These are phyloP conservation scores for Pythium periplocum DNA, from an alignment of 352 stramenopile species.

Conservation along the genomic window DNA sequence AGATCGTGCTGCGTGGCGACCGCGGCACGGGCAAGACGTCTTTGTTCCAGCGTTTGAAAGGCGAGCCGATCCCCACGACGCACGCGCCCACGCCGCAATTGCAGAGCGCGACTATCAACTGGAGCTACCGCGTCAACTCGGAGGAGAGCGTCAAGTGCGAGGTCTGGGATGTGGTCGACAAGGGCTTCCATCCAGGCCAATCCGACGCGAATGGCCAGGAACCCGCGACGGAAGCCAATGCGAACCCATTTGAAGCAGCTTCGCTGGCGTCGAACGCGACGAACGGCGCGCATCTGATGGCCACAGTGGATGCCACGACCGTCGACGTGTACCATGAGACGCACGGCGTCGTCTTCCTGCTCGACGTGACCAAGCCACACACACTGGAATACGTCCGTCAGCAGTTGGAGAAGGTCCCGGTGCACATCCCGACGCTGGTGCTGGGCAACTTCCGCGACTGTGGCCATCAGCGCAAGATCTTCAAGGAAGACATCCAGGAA, in stretches of 20 bases:
- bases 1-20: constrained; percentile 81
- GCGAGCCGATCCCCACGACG: constrained; percentile 55
- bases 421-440: constrained; percentile 76
- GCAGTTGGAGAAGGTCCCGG: constrained; percentile 62
- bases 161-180: constrained; percentile 89
- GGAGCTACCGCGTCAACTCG: constrained; percentile 51
- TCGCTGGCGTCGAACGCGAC: not conserved
- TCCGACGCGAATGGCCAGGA: constrained; percentile 6
- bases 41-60: constrained; percentile 81
- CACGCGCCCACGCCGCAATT: constrained; percentile 83
- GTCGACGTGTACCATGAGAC: constrained; percentile 89
- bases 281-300: constrained; percentile 40
- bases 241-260: constrained; percentile 23
- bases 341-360: constrained; percentile 84
- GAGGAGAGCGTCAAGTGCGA: constrained; percentile 89
- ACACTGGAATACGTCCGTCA: constrained; percentile 81
- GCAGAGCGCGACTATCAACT: constrained; percentile 86
- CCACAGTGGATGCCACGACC: constrained; percentile 72
- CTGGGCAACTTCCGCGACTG: constrained; percentile 79
- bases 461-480: constrained; percentile 69
- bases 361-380: constrained; percentile 78
- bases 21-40: constrained; percentile 86
- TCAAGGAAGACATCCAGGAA: constrained; percentile 80
- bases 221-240: not conserved
- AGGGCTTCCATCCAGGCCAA: constrained; percentile 37